Base-by-base conservation (phyloP, 129 eudicot genomes). In the Gnaphalium uliginosum region DNA sequence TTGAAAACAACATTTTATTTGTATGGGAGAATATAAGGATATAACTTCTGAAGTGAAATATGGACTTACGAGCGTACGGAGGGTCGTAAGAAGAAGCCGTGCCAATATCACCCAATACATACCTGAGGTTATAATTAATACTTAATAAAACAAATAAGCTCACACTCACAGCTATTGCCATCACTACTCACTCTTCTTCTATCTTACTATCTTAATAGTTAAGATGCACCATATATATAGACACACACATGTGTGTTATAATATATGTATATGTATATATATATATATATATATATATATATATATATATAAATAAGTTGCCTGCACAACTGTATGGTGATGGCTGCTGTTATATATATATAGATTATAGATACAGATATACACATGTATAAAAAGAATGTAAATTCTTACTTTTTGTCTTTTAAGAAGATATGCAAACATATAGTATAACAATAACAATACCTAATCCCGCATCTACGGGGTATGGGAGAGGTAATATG, bases 21-120 rank as follows among this genome's bases (percentile, higher is more conserved):
- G 26, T 26, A 13, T 41, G 39, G 39, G 9, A 33, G 39, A 33
- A 7, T 1, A 33, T 6, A 33, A 33, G 39, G 39, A 33, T 33
- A 33, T 7, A 33, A 33, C 39, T 33, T 33, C 39, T 33, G 39
- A 9, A 39, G 46, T 39, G 46, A 39, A 39, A 39, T 39, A 39
- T 5, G 8, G 24, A 76, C 86, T 74, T 83, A 84, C 91, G 95
- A 51, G 86, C 76, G 68, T 89, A 89, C 2, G 95, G 95, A 43
- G 95, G 90, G 63, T 50, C 53, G 29, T 88, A 88, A 10, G 89
- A 78, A 6, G 83, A 57, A 24, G 89, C 89, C 7, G 92, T 85
- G 80, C 92, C 89, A 17, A 88, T 72, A 35, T 88, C 93, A 13
- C 76, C 84, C 23, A 53, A 56, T 26, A 75, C 86, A 23, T 57